These are phyloP conservation scores for Coemansia sp. DNA, from an alignment of 192 early-diverging fungal genomes.

Conservation along the genomic window DNA sequence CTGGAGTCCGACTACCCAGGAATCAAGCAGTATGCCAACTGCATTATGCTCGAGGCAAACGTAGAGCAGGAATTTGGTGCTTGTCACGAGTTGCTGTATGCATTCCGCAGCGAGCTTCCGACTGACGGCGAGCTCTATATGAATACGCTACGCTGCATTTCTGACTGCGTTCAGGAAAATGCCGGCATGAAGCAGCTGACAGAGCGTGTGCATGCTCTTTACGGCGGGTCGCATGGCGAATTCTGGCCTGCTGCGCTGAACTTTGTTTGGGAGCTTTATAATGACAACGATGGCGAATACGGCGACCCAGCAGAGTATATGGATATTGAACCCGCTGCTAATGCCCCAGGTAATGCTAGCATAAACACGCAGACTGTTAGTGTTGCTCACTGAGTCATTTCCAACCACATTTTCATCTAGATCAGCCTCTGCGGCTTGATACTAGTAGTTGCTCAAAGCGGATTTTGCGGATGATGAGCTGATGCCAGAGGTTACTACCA, in stretches of 20 bases:
- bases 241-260: conserved; percentile 30
- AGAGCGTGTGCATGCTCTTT: conserved; percentile 15
- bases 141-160: conserved; percentile 38
- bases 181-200: conserved; percentile 20
- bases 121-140: conserved; percentile 40
- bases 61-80: conserved; percentile 41
- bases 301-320: not conserved
- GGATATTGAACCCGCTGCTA: not conserved
- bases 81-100: conserved; percentile 26
- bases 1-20: conserved; percentile 38
- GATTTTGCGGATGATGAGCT: not conserved
- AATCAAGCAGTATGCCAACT: conserved; percentile 41
- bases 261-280: conserved; percentile 34
- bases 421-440: not conserved
- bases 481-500: not conserved
- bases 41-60: conserved; percentile 43
- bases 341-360: not conserved
- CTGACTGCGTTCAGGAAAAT: conserved; percentile 27
- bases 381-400: conserved; percentile 2
- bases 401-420: too few relatives aligned
- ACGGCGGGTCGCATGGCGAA: conserved; percentile 4
- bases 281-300: conserved; percentile 17
- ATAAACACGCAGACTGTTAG: not conserved
- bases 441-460: not conserved
- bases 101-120: conserved; percentile 42